Percentiles rank a stretch among this genome's conserved stretches.
Conservation (phyloP, 768 basidiomycete species). For the Tephrocybe sp. region DNA sequence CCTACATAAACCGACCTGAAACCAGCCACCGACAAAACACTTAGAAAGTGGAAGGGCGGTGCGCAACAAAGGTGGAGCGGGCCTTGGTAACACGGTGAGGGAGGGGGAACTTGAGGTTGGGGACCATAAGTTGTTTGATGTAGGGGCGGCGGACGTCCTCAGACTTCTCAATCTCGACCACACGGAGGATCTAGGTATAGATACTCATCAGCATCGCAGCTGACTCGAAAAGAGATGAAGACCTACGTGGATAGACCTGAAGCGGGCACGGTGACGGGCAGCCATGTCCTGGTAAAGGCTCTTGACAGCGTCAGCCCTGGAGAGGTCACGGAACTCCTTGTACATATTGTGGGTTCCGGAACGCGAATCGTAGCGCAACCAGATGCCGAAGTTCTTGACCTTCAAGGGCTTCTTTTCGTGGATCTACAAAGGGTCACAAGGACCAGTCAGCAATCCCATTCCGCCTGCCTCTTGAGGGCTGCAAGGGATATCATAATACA, state of each 20-base stretch:
- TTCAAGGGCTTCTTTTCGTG: conserved; percentile 97
- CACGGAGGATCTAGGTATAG: conserved; percentile 81
- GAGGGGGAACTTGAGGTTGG: conserved; percentile 95
- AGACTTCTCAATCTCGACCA: conserved; percentile 91
- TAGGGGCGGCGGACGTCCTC: conserved; percentile 94
- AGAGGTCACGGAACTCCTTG: conserved; percentile 98
- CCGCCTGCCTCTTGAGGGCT: conserved; percentile 87
- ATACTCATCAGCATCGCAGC: too few species aligned
- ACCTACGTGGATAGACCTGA: conserved; percentile 95
- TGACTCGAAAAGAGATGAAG: background rate
- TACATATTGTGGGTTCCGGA: conserved; percentile 99
- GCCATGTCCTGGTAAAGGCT: conserved; percentile 99
- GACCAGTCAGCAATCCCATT: conserved; percentile 59
- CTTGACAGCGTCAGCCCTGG: conserved; percentile 93
- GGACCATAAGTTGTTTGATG: conserved; percentile 93
- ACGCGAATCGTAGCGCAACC: conserved; percentile 99
- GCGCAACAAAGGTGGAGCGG: conserved; percentile 79
- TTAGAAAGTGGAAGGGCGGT: conserved; percentile 75
- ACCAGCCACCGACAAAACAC: conserved; percentile 3
- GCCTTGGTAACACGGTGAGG: conserved; percentile 84
- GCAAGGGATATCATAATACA: conserved; percentile 72
- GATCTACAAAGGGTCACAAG: conserved; percentile 62
- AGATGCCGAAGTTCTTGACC: conserved; percentile 99
- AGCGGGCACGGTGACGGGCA: conserved; percentile 97
- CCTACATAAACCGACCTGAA: conserved; percentile 10